Conservation (phyloP, 2,329 filamentous ascomycete genomes). For the Colletotrichum australisinense region DNA sequence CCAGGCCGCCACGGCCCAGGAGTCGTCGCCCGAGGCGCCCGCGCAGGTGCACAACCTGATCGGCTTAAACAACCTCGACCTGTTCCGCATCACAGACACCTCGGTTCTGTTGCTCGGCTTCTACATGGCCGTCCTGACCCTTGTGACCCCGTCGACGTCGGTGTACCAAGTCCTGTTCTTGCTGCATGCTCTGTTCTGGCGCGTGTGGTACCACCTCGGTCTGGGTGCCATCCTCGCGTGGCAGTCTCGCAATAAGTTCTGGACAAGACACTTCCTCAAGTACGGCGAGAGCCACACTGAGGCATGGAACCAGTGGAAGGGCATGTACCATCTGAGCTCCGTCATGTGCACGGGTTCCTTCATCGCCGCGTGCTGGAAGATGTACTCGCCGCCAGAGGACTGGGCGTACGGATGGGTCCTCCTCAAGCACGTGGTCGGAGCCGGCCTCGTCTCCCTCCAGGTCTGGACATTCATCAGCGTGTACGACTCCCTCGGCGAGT, state of each 20-base stretch:
- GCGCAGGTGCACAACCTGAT: constrained; percentile 84
- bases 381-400: constrained; percentile 88
- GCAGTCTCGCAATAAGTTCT: constrained; percentile 91
- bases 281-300: constrained; percentile 91
- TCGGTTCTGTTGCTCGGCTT: constrained; percentile 80
- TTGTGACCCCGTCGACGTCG: constrained; percentile 81
- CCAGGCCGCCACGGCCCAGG: constrained; percentile 42
- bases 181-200: constrained; percentile 82
- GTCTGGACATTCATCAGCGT: constrained; percentile 94
- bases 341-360: constrained; percentile 91
- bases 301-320: constrained; percentile 98
- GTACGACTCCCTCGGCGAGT: constrained; percentile 95
- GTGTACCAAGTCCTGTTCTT: constrained; percentile 84
- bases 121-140: constrained; percentile 79
- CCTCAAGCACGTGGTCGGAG: constrained; percentile 87
- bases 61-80: constrained; percentile 85
- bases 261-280: constrained; percentile 98
- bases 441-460: constrained; percentile 84
- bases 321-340: constrained; percentile 92
- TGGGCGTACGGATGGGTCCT: constrained; percentile 90
- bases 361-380: constrained; percentile 93
- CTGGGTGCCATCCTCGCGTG: constrained; percentile 85
- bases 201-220: constrained; percentile 91
- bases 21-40: constrained; percentile 68
- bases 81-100: constrained; percentile 88